Evolutionary conservation across 2,329 filamentous ascomycete genomes (phyloP), one percentile per base, ranked within the genome.

Genomic region (Cytospora paraplurivora): DNA sequence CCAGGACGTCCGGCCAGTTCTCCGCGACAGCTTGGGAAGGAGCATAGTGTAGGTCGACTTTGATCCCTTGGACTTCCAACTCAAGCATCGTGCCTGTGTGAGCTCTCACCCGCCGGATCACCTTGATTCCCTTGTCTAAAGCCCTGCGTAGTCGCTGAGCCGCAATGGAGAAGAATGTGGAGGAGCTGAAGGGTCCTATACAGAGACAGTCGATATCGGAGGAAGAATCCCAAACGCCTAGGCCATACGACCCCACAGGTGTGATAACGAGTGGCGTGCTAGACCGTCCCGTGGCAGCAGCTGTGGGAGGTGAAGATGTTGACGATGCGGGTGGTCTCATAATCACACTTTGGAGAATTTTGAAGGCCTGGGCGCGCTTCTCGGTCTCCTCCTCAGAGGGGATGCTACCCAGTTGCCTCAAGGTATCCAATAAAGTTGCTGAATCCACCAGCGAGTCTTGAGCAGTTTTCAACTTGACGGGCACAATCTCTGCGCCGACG

Each of bases 171-270:
- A 89, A 88, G 71, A 90, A 90, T 0, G 81, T 85, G 64, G 78
- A 80, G 1, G 85, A 75, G 69, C 85, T 85, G 62, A 88, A 85
- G 27, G 82, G 79, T 1, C 87, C 86, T 66, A 90, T 83, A 67
- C 82, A 88, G 7, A 90, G 78, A 68, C 86, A 87, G 72, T 91
- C 86, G 7, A 91, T 79, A 68, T 89, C 86, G 1, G 87, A 90
- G 0, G 78, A 71, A 1, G 76, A 69, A 1, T 83, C 85, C 85
- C 87, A 89, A 3, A 87, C 82, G 11, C 82, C 83, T 3, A 90
- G 75, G 3, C 83, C 85, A 69, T 87, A 89, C 0, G 88, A 90
- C 0, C 88, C 88, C n/a, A 89, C 85, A 0, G 87, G 80, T 7
- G 85, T 78, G 8, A 90, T 70, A 1, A 86, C 75, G 44, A 88